A percentile compares a stretch with the other conserved stretches of the same genome.
Evolutionary conservation across 75 land plant species (phyloP).

Genomic region (Sequoia sempervirens): DNA sequence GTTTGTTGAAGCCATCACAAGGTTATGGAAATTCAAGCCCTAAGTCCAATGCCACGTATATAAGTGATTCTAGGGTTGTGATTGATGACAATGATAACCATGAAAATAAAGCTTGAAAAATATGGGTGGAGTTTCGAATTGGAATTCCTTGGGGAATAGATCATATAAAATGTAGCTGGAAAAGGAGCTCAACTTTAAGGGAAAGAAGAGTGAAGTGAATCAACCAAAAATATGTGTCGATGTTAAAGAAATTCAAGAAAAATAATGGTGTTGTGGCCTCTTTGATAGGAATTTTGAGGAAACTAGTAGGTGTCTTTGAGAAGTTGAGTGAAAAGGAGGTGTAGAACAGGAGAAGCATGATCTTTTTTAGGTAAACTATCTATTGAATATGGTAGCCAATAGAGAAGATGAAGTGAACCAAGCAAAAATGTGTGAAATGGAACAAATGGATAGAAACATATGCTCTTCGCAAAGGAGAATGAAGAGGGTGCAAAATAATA

Average conservation of each 20-base stretch:
- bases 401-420: neutral
- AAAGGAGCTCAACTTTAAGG: neutral
- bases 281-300: neutral
- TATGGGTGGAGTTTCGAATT: too few species aligned
- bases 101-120: too few species aligned
- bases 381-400: neutral
- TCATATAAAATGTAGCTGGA: neutral
- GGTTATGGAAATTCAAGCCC: too few species aligned
- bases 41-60: too few species aligned
- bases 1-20: too few species aligned
- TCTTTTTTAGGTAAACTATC: neutral
- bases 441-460: neutral
- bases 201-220: neutral
- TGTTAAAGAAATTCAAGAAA: neutral
- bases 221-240: neutral
- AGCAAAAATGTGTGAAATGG: neutral
- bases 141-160: neutral
- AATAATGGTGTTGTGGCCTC: neutral
- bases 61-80: too few species aligned
- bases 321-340: neutral
- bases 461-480: neutral
- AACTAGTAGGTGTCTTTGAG: neutral
- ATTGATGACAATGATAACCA: too few species aligned
- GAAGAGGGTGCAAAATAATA: neutral
- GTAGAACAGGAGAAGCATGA: neutral